phyloP scores from a whole-genome alignment of 192 early-diverging fungal species.

The Linnemannia elongata region DNA sequence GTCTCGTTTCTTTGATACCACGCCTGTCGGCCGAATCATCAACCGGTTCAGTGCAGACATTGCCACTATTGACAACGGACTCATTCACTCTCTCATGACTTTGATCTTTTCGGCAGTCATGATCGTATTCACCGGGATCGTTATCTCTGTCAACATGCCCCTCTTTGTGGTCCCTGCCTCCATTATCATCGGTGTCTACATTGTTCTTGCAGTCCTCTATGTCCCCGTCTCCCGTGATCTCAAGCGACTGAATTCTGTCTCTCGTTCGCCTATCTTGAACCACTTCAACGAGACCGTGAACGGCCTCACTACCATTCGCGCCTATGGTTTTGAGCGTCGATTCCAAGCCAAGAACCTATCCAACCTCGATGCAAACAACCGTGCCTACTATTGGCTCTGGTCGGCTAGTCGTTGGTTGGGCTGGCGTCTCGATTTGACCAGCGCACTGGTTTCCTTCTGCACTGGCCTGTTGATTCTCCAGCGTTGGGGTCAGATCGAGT shows the following conservation, averaged over 20 bases:
- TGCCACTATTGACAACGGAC: slow-evolving; percentile 77
- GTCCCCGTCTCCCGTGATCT: slow-evolving; percentile 86
- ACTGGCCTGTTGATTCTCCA: slow-evolving; percentile 74
- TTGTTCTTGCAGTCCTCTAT: slow-evolving; percentile 74
- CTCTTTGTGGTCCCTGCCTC: slow-evolving; percentile 75
- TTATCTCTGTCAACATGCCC: slow-evolving; percentile 76
- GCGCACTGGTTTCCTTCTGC: slow-evolving; percentile 78
- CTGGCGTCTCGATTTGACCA: slow-evolving; percentile 83
- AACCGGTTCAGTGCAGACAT: slow-evolving; percentile 93
- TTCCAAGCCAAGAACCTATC: slow-evolving; percentile 72
- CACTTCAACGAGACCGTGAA: slow-evolving; percentile 85
- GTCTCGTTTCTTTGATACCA: slow-evolving; percentile 91
- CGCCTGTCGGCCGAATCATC: slow-evolving; percentile 82
- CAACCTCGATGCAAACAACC: slow-evolving; percentile 84
- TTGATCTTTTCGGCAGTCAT: slow-evolving; percentile 63
- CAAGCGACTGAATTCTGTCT: slow-evolving; percentile 86
- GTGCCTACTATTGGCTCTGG: slow-evolving; percentile 90
- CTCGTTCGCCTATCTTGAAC: slow-evolving; percentile 82
- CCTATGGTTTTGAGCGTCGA: slow-evolving; percentile 79
- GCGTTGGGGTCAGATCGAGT: slow-evolving; percentile 68
- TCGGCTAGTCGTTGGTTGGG: slow-evolving; percentile 89
- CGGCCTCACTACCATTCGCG: slow-evolving; percentile 87
- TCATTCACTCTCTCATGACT: slow-evolving; percentile 63
- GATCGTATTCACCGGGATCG: slow-evolving; percentile 72
- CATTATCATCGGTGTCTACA: slow-evolving; percentile 70